Evolutionary conservation across 2,329 filamentous ascomycete species (phyloP).

Genomic region (Escovopsis sp.): DNA sequence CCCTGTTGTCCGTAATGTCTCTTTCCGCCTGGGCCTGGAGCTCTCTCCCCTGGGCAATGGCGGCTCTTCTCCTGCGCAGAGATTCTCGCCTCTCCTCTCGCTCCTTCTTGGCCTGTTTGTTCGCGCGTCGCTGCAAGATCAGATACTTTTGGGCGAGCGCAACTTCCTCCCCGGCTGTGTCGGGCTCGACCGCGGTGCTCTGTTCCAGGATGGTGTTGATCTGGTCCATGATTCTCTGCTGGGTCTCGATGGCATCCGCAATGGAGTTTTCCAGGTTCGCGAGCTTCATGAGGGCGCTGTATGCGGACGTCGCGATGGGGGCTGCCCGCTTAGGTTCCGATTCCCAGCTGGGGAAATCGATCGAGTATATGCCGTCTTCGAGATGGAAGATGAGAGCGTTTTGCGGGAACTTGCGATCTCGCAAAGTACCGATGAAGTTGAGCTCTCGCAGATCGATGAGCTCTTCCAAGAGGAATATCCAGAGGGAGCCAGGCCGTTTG

Average conservation of each 20-base stretch:
- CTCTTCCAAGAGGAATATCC: slow-evolving; percentile 54
- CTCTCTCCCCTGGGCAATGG: slow-evolving; percentile 50
- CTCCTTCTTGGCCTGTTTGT: slow-evolving; percentile 46
- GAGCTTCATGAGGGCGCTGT: slow-evolving; percentile 75
- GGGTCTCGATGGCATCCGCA: slow-evolving; percentile 71
- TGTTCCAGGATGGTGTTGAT: slow-evolving; percentile 47
- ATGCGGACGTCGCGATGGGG: slow-evolving; percentile 54
- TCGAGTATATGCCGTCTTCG: slow-evolving; percentile 71
- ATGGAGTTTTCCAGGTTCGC: slow-evolving; percentile 82
- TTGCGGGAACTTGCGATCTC: slow-evolving; percentile 55
- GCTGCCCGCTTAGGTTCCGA: slow-evolving; percentile 38
- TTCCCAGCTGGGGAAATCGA: slow-evolving; percentile 45
- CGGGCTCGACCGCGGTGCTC: slow-evolving; percentile 26
- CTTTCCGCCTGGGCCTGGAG: slow-evolving; percentile 42
- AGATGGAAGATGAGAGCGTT: slow-evolving; percentile 82
- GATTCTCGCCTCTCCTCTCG: slow-evolving; percentile 55
- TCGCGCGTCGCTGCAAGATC: slow-evolving; percentile 46
- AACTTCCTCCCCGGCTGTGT: slow-evolving; percentile 34
- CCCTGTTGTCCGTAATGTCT: slow-evolving; percentile 46
- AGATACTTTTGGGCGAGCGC: slow-evolving; percentile 39
- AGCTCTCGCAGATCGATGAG: slow-evolving; percentile 55
- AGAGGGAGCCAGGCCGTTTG: slow-evolving; percentile 38
- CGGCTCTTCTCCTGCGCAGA: slow-evolving; percentile 47
- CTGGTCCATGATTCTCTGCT: slow-evolving; percentile 59
- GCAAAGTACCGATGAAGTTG: slow-evolving; percentile 63